Base-by-base conservation (phyloP, 83 land plant species). In the Larix sibirica region DNA sequence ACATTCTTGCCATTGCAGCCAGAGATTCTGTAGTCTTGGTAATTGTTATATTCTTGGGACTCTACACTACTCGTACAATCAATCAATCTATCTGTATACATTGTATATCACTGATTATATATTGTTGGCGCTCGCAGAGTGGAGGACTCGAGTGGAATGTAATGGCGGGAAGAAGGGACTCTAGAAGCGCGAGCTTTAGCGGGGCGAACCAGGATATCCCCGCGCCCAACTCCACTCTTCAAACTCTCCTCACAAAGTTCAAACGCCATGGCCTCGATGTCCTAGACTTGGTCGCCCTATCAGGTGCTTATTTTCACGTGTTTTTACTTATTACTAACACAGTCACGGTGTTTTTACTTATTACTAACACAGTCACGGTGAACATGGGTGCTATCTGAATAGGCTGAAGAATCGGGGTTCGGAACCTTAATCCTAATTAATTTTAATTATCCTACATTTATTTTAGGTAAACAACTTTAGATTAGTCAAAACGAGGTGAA, bases 91-190 rank as follows among this genome's bases (percentile, higher is more conserved):
- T 28, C 28, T 28, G 28, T 28, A 28, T 28, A 28, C 28, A 28
- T 28, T 28, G 28, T 28, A 28, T 28, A 28, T 28, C 28, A 28
- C 28, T 28, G 28, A 28, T 28, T 28, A 28, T 28, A 28, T 28
- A 28, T 28, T 28, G 28, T 28, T 79, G 63, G 40, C 66, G 18
- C 20, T 62, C 82, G 38, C 26, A 91, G 94, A 87, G 94, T 83
- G 94, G 90, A 10, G 91, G 94, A 1, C 89, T 89, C 3, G 54
- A 28, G 12, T 91, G 93, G 93, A 73, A 79, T 1, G 91, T 89
- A 17, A 26, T 68, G 66, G n/a, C 83, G 64, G 88, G 88, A 24
- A 79, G 88, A 60, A 79, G 75, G 79, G 88, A 86, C 61, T 89
- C 91, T 0, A 56, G 85, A 18, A 85, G 47, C 74, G 90, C 93